Evolutionary conservation across 2,329 filamentous ascomycete species (phyloP), one percentile per base, ranked within the genome.

Genomic region (Talaromyces atroroseus): DNA sequence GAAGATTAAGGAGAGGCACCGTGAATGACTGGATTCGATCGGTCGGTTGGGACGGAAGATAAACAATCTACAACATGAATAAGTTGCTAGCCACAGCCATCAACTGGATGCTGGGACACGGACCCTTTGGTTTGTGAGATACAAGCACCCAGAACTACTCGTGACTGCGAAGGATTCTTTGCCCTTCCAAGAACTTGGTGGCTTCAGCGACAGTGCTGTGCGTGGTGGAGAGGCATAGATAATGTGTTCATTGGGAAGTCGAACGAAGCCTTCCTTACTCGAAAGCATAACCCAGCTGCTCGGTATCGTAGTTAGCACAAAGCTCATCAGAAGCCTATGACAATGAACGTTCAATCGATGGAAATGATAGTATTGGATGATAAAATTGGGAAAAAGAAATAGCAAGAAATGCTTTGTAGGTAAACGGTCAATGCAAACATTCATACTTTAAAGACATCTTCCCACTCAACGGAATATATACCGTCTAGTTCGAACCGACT

Each of bases 251-350:
- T 88, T 86, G 46, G 89, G 89, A 48, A 96, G 83, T 67, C 88
- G 89, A 68, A 95, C 87, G 74, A 96, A 94, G 58, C 87, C 84
- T 59, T 81, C 76, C 49, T 71, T 70, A 68, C 87, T 82, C 68
- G 87, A 85, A 67, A 95, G 84, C 92, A 96, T 96, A 47, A 96
- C 92, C 92, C 92, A 96, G 71, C 86, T 89, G 70, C 60, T 58
- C 56, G 59, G 57, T 40, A 42, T 40, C 50, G 56, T 61, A 26
- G 52, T 62, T 60, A 64, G 61, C 45, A 60, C 52, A 46, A 57
- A 57, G 29, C 20, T 36, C 10, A 36, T 32, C 29, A 36, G 2
- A 36, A 16, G 32, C 8, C 26, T 55, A 36, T 49, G 24, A 20
- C 21, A 20, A 42, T 24, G n/a, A 26, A 38, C 3, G 5, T 44